These are phyloP conservation scores for Filobasidium wieringae DNA, from an alignment of 768 basidiomycete species.

Conservation along the genomic window DNA sequence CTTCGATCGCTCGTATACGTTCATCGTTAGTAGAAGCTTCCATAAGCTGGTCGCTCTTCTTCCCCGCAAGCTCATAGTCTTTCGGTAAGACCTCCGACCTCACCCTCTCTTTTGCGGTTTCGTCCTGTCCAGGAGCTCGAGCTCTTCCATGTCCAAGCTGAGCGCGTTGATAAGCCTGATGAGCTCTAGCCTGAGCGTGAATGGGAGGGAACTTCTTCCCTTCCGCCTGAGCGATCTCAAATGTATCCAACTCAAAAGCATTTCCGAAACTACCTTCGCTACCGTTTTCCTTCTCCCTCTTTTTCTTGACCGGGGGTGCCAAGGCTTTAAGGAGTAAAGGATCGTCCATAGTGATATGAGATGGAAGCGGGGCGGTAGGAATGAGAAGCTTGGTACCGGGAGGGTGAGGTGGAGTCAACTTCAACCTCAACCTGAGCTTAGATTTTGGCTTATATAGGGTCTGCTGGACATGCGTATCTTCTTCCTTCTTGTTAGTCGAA, in stretches of 20 bases:
- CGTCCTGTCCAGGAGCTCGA: not conserved
- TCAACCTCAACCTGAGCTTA: slow-evolving; percentile 31
- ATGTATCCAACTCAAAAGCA: not conserved
- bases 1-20: not conserved
- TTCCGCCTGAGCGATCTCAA: not conserved
- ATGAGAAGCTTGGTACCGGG: slow-evolving; percentile 6
- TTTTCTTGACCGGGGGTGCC: not conserved
- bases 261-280: not conserved
- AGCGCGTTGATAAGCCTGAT: not conserved
- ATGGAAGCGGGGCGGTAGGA: not conserved
- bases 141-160: not conserved
- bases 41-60: not conserved
- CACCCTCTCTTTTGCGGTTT: too few species aligned
- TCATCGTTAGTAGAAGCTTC: not conserved
- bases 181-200: not conserved
- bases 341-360: not conserved
- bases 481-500: not conserved
- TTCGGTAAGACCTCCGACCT: too few species aligned
- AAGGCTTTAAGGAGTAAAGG: not conserved
- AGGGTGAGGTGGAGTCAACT: slow-evolving; percentile 30
- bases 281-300: not conserved
- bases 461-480: slow-evolving; percentile 6
- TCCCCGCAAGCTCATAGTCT: too few species aligned
- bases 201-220: not conserved
- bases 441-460: slow-evolving; percentile 30